Base-by-base conservation (phyloP, 2,329 filamentous ascomycete species). In the Scytalidium sp. region DNA sequence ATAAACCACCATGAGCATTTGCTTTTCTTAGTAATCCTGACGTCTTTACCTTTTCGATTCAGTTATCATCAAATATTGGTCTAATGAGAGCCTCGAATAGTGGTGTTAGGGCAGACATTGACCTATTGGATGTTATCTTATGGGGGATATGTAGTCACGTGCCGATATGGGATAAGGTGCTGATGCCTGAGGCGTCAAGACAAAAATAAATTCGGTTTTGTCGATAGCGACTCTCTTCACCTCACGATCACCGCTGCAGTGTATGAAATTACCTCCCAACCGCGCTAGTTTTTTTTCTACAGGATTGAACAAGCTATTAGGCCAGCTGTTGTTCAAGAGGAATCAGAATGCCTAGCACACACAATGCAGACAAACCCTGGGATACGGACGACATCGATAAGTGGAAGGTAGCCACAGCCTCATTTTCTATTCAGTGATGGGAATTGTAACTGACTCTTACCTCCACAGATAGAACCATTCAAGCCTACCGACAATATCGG, bases 321-420 rank as follows among this genome's bases (percentile, higher is more conserved):
- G 32, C 4, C 4, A 36, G 32, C 15, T n/a, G 5, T 36, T 36
- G 4, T 36, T 15, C 25, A n/a, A 29, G 25, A 29, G 17, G 32
- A 6, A n/a, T 36, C 13, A 36, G 11, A n/a, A 91, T 96, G 91
- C 90, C 91, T 55, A 94, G 90, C 23, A 96, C 87, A 57, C 84
- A 96, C 72, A 88, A 96, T 55, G 87, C 82, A 59, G 90, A 95
- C 3, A 96, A 96, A 70, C 88, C 90, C 49, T 95, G 92, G 92
- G 92, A 97, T 64, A 96, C 92, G 50, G 92, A 96, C 55, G 94
- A 97, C 64, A 90, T 97, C 57, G 93, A 97, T 73, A 96, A 97
- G 70, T 97, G 91, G 91, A 93, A 91, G 77, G 84, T 85, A 53
- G 47, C 44, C 2, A 11, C 23, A 40, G 11, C 49, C 20, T 25